phyloP scores from a whole-genome alignment of 176 grass and related monocot species.

The Aegilops longissima region DNA sequence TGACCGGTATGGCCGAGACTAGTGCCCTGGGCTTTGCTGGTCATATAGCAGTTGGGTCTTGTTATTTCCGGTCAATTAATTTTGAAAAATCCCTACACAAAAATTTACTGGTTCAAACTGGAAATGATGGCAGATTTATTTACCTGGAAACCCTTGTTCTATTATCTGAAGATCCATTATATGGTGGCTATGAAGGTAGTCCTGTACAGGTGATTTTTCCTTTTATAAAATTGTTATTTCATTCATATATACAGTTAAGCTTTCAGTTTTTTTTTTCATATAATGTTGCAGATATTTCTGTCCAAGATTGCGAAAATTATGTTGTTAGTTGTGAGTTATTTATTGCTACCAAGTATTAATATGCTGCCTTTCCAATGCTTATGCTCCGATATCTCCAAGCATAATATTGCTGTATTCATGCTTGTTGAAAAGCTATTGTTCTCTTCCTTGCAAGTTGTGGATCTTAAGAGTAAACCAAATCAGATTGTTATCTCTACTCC shows the following conservation, averaged over 20 bases:
- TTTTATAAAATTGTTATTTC: background rate
- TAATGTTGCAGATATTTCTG: background rate
- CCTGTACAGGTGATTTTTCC: background rate
- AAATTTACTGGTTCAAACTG: background rate
- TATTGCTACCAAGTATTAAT: background rate
- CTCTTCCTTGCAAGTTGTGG: background rate
- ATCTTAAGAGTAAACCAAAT: background rate
- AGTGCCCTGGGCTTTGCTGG: constrained; percentile 84
- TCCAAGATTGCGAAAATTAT: background rate
- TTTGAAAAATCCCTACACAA: background rate
- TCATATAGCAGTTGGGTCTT: constrained; percentile 82
- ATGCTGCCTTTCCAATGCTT: background rate
- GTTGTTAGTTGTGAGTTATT: background rate
- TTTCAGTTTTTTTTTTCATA: background rate
- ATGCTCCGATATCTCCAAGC: background rate
- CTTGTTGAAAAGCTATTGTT: background rate
- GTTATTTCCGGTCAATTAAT: constrained; percentile 67
- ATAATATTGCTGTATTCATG: background rate
- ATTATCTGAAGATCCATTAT: constrained; percentile 80
- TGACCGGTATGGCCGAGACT: constrained; percentile 91
- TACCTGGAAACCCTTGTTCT: constrained; percentile 88
- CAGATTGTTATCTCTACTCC: background rate
- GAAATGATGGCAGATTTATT: constrained; percentile 54
- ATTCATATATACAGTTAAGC: background rate
- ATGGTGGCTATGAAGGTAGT: constrained; percentile 86